Base-by-base conservation (phyloP, 148 eudicot genomes). In the Linanthus parryae region DNA sequence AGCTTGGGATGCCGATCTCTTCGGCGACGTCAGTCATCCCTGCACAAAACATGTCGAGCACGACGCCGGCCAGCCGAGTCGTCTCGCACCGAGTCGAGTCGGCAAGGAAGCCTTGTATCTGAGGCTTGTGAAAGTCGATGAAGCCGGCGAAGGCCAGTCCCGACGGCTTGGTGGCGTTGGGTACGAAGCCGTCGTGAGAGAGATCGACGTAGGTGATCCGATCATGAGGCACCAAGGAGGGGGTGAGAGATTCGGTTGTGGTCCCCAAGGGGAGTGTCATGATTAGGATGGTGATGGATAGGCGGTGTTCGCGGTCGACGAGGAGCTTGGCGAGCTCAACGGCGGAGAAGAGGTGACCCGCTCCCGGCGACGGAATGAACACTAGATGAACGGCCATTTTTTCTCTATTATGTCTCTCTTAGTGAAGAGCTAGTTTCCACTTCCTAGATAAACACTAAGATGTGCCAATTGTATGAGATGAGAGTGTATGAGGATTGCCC, bases 341-440 rank as follows among this genome's bases (percentile, higher is more conserved):
- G 25, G 70, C 55, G 6, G 81, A 57, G 19, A 49, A 48, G 7
- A 79, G 39, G 68, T 79, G 84, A 30, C 84, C 78, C 54, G 69
- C 54, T 15, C 68, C 75, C 8, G 84, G 77, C 0, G 74, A 34
- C 13, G 89, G 82, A 14, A 82, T 58, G 49, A 78, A 59, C 6
- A 79, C 72, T 4, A 82, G 53, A n/a, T n/a, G n/a, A n/a, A n/a
- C n/a, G n/a, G n/a, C n/a, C n/a, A n/a, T n/a, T n/a, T n/a, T n/a
- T n/a, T n/a, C n/a, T n/a, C n/a, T n/a, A n/a, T n/a, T n/a, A n/a
- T n/a, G n/a, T n/a, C n/a, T n/a, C n/a, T n/a, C n/a, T n/a, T n/a
- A n/a, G n/a, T n/a, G n/a, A n/a, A n/a, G n/a, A n/a, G n/a, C n/a
- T n/a, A n/a, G n/a, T n/a, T n/a, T n/a, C n/a, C n/a, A n/a, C n/a